A percentile compares a stretch with the other conserved stretches of the same genome.
Conservation (phyloP, 495 filamentous ascomycete species). For the Penicillium daleae region DNA sequence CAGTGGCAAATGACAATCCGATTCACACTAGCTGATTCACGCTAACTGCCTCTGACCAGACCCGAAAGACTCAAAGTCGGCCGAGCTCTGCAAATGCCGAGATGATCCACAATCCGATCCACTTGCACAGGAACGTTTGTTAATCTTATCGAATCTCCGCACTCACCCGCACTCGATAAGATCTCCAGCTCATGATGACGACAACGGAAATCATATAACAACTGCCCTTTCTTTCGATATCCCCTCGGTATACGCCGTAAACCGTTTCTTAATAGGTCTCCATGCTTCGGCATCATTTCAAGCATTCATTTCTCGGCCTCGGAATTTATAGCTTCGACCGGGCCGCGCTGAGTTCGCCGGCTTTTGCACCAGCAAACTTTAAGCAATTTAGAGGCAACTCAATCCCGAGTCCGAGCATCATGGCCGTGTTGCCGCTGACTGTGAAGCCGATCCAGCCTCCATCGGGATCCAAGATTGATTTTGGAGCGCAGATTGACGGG, state of each 20-base stretch:
- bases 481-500: slow-evolving; percentile 60
- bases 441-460: slow-evolving; percentile 47
- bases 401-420: not conserved
- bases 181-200: not conserved
- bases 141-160: slow-evolving; percentile 25
- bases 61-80: too few relatives aligned
- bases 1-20: too few relatives aligned
- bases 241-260: slow-evolving; percentile 18
- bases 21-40: too few relatives aligned
- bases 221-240: not conserved
- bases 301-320: not conserved
- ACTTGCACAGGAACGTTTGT: too few relatives aligned
- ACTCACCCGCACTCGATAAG: slow-evolving; percentile 25
- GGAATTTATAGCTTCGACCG: slow-evolving; percentile 1
- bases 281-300: not conserved
- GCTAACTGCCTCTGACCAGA: too few relatives aligned
- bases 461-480: slow-evolving; percentile 56
- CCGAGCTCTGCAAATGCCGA: not conserved
- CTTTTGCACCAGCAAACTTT: not conserved
- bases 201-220: not conserved
- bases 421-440: slow-evolving; percentile 27
- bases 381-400: not conserved
- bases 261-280: slow-evolving; percentile 5
- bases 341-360: not conserved
- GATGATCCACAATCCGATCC: not conserved